Evolutionary conservation across 2,329 filamentous ascomycete genomes (phyloP).

Genomic region (Trichophyton mentagrophytes): DNA sequence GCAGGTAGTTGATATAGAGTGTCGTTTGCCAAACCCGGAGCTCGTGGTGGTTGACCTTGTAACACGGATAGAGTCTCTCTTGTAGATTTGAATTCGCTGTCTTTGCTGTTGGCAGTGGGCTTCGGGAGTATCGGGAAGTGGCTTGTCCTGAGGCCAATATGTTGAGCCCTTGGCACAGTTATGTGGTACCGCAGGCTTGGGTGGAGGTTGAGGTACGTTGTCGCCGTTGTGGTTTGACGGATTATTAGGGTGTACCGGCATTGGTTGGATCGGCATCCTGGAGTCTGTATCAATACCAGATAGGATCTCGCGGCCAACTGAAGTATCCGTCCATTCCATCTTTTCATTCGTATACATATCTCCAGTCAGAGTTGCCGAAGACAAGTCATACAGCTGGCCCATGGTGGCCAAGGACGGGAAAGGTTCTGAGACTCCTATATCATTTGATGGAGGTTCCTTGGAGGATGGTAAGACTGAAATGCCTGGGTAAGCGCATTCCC

Average conservation of each 20-base stretch:
- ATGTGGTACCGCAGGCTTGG: background rate
- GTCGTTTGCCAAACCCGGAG: background rate
- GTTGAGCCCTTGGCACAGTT: background rate
- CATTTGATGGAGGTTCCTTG: background rate
- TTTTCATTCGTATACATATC: conserved; percentile 1
- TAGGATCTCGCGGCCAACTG: conserved; percentile 4
- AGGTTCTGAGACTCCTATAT: background rate
- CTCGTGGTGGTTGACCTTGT: background rate
- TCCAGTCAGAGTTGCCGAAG: conserved; percentile 1
- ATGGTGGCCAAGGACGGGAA: background rate
- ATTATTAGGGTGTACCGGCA: background rate
- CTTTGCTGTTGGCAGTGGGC: background rate
- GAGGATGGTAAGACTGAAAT: conserved; percentile 11
- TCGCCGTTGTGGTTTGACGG: background rate
- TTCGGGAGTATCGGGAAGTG: conserved; percentile 1
- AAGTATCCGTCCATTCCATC: conserved; percentile 6
- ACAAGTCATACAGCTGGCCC: background rate
- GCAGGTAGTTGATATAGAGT: conserved; percentile 3
- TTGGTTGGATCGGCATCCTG: background rate
- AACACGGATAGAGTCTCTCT: conserved; percentile 1
- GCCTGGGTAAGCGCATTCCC: conserved; percentile 10
- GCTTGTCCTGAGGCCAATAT: conserved; percentile 2
- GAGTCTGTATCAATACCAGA: background rate
- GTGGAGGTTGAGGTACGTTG: background rate
- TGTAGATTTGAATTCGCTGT: background rate